A percentile compares a stretch with the other conserved stretches of the same genome.
Conservation (phyloP, 495 filamentous ascomycete genomes). For the Elasticomyces elasticus region DNA sequence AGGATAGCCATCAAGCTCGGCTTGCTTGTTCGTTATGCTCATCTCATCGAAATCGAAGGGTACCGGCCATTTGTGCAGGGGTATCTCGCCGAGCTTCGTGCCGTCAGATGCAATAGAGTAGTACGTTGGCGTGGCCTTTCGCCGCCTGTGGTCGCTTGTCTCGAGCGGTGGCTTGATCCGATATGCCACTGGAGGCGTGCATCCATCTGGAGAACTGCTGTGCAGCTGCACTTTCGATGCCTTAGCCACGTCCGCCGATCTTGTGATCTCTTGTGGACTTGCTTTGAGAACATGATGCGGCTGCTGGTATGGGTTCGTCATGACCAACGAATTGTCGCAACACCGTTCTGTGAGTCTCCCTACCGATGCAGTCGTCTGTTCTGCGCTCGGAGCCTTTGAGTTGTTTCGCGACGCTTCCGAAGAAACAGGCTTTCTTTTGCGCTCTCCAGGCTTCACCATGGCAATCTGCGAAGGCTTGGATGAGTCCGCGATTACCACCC, state of each 20-base stretch:
- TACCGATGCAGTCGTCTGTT: neutral
- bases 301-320: too few species aligned
- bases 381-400: neutral
- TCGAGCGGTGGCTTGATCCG: too few species aligned
- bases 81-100: conserved; percentile 37
- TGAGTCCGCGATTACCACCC: conserved; percentile 14
- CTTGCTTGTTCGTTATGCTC: conserved; percentile 23
- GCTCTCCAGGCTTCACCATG: conserved; percentile 17
- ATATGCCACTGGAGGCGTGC: too few species aligned
- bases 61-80: conserved; percentile 30
- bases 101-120: conserved; percentile 33
- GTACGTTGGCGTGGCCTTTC: conserved; percentile 11
- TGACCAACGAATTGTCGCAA: too few species aligned
- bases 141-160: neutral
- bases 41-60: conserved; percentile 29
- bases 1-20: neutral
- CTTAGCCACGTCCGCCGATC: too few species aligned
- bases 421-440: neutral
- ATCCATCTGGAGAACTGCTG: too few species aligned
- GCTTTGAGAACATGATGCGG: too few species aligned
- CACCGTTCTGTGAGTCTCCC: too few species aligned
- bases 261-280: too few species aligned
- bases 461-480: conserved; percentile 17
- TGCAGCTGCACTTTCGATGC: neutral
- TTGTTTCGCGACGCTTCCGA: neutral